phyloP scores from a whole-genome alignment of 116 monocot species.

The Papilionanthe hybrid region DNA sequence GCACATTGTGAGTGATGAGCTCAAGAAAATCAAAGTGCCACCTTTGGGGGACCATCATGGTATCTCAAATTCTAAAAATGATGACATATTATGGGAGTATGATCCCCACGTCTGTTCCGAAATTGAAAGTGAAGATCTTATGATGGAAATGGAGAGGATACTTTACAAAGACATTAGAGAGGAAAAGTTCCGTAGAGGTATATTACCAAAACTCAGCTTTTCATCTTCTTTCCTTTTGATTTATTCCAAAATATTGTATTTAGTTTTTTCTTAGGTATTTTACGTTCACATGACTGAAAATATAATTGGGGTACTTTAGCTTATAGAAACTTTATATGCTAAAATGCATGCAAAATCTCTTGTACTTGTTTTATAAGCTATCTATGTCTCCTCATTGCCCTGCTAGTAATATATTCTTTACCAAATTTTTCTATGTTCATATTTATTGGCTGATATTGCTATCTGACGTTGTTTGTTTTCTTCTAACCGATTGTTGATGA shows the following conservation, averaged over 20 bases:
- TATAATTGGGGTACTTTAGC: not conserved
- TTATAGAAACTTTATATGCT: not conserved
- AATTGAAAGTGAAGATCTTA: constrained; percentile 57
- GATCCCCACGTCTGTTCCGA: constrained; percentile 40
- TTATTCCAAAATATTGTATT: not conserved
- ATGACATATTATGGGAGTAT: constrained; percentile 82
- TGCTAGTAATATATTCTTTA: not conserved
- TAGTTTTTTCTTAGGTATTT: not conserved
- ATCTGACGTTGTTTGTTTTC: not conserved
- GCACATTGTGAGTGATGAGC: constrained; percentile 67
- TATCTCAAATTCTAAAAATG: constrained; percentile 14
- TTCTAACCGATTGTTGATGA: not conserved
- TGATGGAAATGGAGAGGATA: constrained; percentile 89
- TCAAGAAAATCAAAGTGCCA: constrained; percentile 61
- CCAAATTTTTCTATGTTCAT: not conserved
- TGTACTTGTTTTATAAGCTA: not conserved
- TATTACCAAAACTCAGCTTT: not conserved
- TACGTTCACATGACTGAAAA: not conserved
- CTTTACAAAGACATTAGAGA: constrained; percentile 85
- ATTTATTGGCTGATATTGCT: not conserved
- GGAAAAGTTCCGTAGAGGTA: constrained; percentile 75
- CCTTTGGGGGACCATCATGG: constrained; percentile 15
- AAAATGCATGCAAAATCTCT: not conserved
- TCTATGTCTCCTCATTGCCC: not conserved
- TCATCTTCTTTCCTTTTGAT: not conserved